Evolutionary conservation across 2,329 filamentous ascomycete species (phyloP).

Genomic region (Diplodia seriata): DNA sequence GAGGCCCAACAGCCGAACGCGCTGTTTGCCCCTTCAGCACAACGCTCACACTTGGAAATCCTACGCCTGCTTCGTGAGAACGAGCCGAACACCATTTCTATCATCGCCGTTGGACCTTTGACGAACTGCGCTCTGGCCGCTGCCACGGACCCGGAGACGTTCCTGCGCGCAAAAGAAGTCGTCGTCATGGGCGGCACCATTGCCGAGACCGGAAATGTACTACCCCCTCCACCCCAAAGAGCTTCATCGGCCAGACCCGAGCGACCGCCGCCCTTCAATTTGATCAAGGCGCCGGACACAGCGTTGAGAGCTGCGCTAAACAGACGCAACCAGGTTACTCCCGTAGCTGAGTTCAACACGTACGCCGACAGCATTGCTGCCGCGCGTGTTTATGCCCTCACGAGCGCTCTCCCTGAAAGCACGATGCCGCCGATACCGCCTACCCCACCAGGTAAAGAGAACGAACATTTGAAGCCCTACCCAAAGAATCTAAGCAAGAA

Average conservation of each 20-base stretch:
- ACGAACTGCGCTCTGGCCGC: constrained; percentile 94
- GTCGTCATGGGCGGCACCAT: constrained; percentile 95
- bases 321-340: constrained; percentile 62
- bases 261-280: constrained; percentile 46
- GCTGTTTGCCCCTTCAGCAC: constrained; percentile 76
- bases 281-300: constrained; percentile 49
- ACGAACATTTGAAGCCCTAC: constrained; percentile 46
- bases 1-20: constrained; percentile 50
- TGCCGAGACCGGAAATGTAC: constrained; percentile 75
- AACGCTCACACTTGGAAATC: constrained; percentile 82
- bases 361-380: constrained; percentile 74
- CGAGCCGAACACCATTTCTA: constrained; percentile 82
- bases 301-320: constrained; percentile 44
- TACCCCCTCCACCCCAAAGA: constrained; percentile 39
- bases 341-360: constrained; percentile 92
- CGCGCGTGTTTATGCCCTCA: constrained; percentile 57
- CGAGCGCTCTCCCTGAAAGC: constrained; percentile 67
- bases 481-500: constrained; percentile 50
- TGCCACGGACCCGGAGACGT: constrained; percentile 85
- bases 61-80: constrained; percentile 84
- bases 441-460: constrained; percentile 41
- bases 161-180: constrained; percentile 86
- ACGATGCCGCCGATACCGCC: constrained; percentile 76
- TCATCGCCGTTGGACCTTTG: constrained; percentile 86
- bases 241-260: constrained; percentile 33